These are phyloP conservation scores for Xylaria venustula DNA, from an alignment of 495 filamentous ascomycete genomes.

Conservation along the genomic window DNA sequence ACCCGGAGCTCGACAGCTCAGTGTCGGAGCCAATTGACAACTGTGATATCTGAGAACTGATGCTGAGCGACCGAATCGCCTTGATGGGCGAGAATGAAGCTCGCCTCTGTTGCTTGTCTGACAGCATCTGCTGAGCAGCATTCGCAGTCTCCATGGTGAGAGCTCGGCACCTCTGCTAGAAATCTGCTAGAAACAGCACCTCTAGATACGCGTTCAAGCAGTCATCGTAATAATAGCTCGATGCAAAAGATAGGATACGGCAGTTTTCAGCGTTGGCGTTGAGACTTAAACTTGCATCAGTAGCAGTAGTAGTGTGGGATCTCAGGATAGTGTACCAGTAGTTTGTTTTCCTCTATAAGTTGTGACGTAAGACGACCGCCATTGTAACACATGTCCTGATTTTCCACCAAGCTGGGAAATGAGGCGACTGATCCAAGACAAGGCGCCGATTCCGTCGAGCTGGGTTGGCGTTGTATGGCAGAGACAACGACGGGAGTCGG, in stretches of 20 bases:
- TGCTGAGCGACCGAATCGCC: constrained; percentile 27
- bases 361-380: background rate
- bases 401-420: background rate
- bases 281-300: background rate
- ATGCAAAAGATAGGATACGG: background rate
- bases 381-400: background rate
- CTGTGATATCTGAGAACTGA: constrained; percentile 29
- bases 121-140: constrained; percentile 13
- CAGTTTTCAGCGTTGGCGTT: background rate
- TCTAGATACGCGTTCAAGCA: background rate
- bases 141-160: constrained; percentile 23
- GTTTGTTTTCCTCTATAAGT: background rate
- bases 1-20: constrained; percentile 11
- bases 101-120: constrained; percentile 21
- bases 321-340: background rate
- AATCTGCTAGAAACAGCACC: background rate
- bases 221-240: background rate
- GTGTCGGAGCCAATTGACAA: constrained; percentile 24
- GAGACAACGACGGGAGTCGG: background rate
- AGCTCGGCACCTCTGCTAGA: background rate
- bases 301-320: background rate
- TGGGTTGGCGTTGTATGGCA: background rate
- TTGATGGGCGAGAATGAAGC: constrained; percentile 28
- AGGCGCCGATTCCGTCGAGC: background rate
- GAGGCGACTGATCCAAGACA: background rate